Evolutionary conservation across 331 rosid species (phyloP), one percentile per base, ranked within the genome.

Genomic region (Cydonia oblonga): DNA sequence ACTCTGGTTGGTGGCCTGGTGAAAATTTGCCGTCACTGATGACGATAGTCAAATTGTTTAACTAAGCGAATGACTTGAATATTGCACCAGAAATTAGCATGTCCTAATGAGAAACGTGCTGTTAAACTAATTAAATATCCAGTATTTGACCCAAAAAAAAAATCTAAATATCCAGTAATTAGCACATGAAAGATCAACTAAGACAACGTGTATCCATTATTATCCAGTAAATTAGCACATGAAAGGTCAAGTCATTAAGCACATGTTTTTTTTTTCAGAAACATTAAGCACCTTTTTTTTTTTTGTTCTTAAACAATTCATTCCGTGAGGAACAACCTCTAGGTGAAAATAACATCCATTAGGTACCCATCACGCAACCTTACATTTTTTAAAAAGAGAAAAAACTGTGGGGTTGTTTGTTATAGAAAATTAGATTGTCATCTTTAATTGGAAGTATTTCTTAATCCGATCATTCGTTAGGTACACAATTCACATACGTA

Each of bases 221-320:
- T 26, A 2, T 26, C 29, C 29, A 2, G 3, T 26, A 26, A 26
- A 26, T 26, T 26, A 26, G 29, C 29, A 32, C 35, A 32, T 32
- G 35, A 32, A 32, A 6, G 35, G 35, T 33, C 40, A 33, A 33
- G 40, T 33, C 40, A 33, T 33, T 33, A 8, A 33, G 40, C 40
- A 33, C 40, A 3, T 33, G 3, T 33, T 8, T 33, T 33, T 33
- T 33, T 33, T 2, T 33, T 61, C 53, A 44, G n/a, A 38, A 63
- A 11, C 5, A 13, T 52, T 74, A 65, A 22, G 67, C 81, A 77
- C 72, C 68, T 30, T 30, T 77, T 70, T 70, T 77, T 33, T 13
- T 54, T 35, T 8, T 70, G 49, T 19, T 8, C 3, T 70, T 44
- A 51, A 18, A 24, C 1, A 63, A 51, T 16, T 9, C 46, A 54